Evolutionary conservation across 306 rosid species (phyloP), one percentile per base, ranked within the genome.

Genomic region (Chamaecrista fasciculata): DNA sequence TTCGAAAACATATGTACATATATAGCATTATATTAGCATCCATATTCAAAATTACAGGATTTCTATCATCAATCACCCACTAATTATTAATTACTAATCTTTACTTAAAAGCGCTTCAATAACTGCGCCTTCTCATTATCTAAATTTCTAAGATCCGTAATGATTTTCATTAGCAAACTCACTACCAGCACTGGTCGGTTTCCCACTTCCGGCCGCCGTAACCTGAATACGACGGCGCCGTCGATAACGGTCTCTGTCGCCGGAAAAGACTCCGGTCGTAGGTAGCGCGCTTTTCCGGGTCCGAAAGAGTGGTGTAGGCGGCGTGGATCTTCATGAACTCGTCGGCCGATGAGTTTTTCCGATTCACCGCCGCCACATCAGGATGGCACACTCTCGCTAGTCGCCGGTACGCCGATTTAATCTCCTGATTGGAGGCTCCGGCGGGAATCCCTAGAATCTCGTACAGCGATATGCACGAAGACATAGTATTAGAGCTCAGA

Each of bases 121-220:
- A 69, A 73, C 44, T n/a, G 82, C 74, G 61, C 75, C 56, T 70
- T 67, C 33, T 36, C 43, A 33, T 2, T 21, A 3, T 4, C 28
- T 18, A 59, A 2, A 23, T 29, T 2, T 15, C 1, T 25, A 6
- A 4, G 12, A 40, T 23, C 24, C 6, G 23, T 11, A 23, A 16
- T 24, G 11, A 25, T n/a, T n/a, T n/a, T n/a, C n/a, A n/a, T 18
- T 19, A 11, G 14, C 72, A 7, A 28, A 73, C 85, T 79, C 80
- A 40, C 83, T 86, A 93, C 98, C 97, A 93, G 81, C 98, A 93
- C 97, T 93, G 98, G 31, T 93, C 98, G 11, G 98, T 86, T 87
- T 93, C 98, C 98, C 98, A 93, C 33, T 80, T 93, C 80, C 92
- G 87, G 26, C 90, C 33, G 18, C 83, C 40, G 73, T 85, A 89